Percentiles rank a stretch among this genome's conserved stretches.
Evolutionary conservation across 139 green algal genomes (phyloP).

Genomic region (Volvox africanus): DNA sequence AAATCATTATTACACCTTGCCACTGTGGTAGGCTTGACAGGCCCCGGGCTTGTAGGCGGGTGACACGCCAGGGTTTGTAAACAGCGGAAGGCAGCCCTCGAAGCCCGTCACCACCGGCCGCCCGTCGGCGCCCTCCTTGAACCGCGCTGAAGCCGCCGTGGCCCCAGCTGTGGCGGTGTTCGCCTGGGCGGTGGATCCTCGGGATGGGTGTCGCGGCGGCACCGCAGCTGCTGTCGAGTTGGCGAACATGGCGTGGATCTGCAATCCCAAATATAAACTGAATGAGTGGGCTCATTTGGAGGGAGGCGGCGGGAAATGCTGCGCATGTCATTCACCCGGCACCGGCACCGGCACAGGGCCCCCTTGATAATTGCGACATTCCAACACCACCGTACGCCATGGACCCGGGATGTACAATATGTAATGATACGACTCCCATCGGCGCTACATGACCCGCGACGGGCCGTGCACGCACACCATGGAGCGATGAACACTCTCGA

Average conservation of each 20-base stretch:
- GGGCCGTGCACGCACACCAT: too few relatives aligned
- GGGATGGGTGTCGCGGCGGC: not conserved
- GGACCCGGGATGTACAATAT: too few relatives aligned
- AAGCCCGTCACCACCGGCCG: constrained; percentile 75
- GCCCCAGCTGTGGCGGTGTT: not conserved
- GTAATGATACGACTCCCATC: too few relatives aligned
- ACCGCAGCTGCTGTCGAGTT: not conserved
- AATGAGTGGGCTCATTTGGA: too few relatives aligned
- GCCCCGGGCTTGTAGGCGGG: constrained; percentile 56
- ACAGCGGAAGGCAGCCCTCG: constrained; percentile 68
- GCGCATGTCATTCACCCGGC: too few relatives aligned
- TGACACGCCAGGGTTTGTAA: constrained; percentile 31
- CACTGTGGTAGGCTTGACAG: constrained; percentile 69
- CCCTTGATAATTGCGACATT: too few relatives aligned
- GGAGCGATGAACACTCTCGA: too few relatives aligned
- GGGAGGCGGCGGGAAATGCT: too few relatives aligned
- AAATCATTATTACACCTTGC: constrained; percentile 42
- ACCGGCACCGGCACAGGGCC: too few relatives aligned
- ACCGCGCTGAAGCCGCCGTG: not conserved
- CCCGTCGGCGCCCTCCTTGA: constrained; percentile 15
- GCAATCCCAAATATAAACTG: not conserved
- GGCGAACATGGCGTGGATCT: constrained; percentile 44
- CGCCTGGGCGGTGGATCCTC: not conserved
- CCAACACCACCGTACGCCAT: too few relatives aligned
- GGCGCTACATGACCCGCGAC: too few relatives aligned